These are phyloP conservation scores for Misopates orontium DNA, from an alignment of 257 asterid species.

Conservation along the genomic window DNA sequence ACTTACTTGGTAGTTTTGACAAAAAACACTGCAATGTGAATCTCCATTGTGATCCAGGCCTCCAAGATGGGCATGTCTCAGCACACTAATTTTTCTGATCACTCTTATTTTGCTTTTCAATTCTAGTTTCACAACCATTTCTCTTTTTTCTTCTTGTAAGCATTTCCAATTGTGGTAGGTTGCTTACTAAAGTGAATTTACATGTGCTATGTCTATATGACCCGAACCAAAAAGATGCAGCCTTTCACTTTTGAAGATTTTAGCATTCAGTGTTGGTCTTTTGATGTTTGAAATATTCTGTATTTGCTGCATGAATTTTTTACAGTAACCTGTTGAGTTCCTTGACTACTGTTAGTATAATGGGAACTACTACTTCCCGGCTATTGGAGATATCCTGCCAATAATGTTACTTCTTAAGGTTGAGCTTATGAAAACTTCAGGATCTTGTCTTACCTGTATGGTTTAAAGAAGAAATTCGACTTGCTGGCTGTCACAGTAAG, in stretches of 20 bases:
- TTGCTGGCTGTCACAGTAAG: constrained; percentile 40
- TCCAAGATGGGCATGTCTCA: constrained; percentile 4
- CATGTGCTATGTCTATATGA: constrained; percentile 11
- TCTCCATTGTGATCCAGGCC: constrained; percentile 37
- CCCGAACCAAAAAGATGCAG: constrained; percentile 15
- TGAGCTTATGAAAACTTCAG: constrained; percentile 38
- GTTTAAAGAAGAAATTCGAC: constrained; percentile 32
- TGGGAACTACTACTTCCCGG: constrained; percentile 38
- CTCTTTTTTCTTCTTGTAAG: constrained; percentile 13
- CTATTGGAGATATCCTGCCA: constrained; percentile 50
- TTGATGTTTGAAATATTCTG: constrained; percentile 16
- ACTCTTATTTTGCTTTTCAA: constrained; percentile 17
- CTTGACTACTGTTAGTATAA: constrained; percentile 48
- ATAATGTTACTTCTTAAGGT: constrained; percentile 43
- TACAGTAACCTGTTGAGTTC: constrained; percentile 31
- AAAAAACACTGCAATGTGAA: constrained; percentile 28
- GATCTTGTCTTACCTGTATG: constrained; percentile 32
- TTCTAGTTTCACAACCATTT: constrained; percentile 19
- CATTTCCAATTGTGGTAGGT: constrained; percentile 11
- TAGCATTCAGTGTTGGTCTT: constrained; percentile 17
- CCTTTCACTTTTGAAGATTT: constrained; percentile 12
- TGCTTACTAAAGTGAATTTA: constrained; percentile 20
- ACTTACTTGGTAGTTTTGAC: constrained; percentile 35
- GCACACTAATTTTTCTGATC: constrained; percentile 7
- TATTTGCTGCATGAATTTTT: constrained; percentile 14